Base-by-base conservation (phyloP, 2,329 filamentous ascomycete genomes). In the Apiospora aurea region DNA sequence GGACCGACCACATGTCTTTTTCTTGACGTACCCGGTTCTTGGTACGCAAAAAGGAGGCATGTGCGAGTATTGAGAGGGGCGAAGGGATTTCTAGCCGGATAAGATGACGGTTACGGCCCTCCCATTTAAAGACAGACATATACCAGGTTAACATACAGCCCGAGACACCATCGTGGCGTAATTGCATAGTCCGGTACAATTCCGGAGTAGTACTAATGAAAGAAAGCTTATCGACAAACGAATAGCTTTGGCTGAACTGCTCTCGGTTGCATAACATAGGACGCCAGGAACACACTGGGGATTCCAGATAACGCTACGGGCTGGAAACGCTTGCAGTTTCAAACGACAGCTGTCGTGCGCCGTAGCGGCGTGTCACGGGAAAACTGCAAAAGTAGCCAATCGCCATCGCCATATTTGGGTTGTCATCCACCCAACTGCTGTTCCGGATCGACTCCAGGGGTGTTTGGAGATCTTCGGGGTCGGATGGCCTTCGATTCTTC, bases 1-100 rank as follows among this genome's bases (percentile, higher is more conserved):
- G 4, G 29, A 71, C 43, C 69, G 73, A 66, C 74, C 74, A 0
- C 76, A 76, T 53, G 71, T 74, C 51, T 68, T 73, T 21, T 71
- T 74, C 26, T n/a, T 73, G 66, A 41, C 26, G 26, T 70, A 70
- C 34, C 53, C 68, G 14, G 34, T 70, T 29, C 46, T 68, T 18
- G 61, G 69, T 21, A 68, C 69, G 18, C n/a, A 57, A 61, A 10
- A 26, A 67, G 34, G 57, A 70, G 57, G 53, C 2, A 81, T 49
- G 51, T 70, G 53, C n/a, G 34, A 26, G 43, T 29, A 66, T 13
- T 38, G n/a, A 14, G 14, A 2, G 29, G 29, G 34, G 69, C 69
- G 41, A 66, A n/a, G 10, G 10, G 3, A 5, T 70, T 70, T 21
- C 4, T 70, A 0, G 69, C 44, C 41, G 51, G 38, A 10, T 61